Evolutionary conservation across 176 grass and related monocot species (phyloP), one percentile per base, ranked within the genome.

Genomic region (Puccinellia tenuiflora): DNA sequence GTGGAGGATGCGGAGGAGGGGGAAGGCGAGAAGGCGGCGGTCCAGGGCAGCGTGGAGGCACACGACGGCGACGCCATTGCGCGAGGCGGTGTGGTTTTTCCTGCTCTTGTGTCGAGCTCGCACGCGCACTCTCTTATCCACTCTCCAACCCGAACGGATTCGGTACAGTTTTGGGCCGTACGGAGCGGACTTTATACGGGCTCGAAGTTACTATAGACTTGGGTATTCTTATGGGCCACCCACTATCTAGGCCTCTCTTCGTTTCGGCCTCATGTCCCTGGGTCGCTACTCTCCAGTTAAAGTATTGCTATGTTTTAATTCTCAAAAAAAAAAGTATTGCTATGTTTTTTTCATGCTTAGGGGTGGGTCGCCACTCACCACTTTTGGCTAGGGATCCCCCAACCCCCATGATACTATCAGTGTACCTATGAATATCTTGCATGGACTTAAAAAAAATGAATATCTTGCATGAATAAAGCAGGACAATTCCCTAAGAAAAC

Each of bases 31-130:
- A 39, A 85, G 43, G 81, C 38, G 35, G 92, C 55, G 66, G 81
- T 87, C 81, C 60, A 79, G 42, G 84, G 42, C 26, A 87, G 55
- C 33, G 87, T 82, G 80, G 89, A 87, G 66, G 89, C 79, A 34
- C 86, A 88, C 53, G 77, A 85, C 86, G 81, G 66, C 75, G 80
- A 76, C 70, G 81, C 77, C 89, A 77, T 88, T 64, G 67, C 79
- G 77, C 29, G 26, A 62, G 64, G 66, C 11, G 73, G 73, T 14
- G 73, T 54, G 52, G 14, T 40, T 39, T 9, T 26, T 16, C 16
- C 10, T 6, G 29, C 46, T 56, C 31, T 20, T 47, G 42, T 74
- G 42, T 29, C 26, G 0, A 48, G 25, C 42, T 76, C 31, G 22
- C 17, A 3, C 12, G 26, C 26, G 11, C 26, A 37, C 46, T 43